Conservation (phyloP, 306 rosid genomes). For the Trichosanthes cucumerina region DNA sequence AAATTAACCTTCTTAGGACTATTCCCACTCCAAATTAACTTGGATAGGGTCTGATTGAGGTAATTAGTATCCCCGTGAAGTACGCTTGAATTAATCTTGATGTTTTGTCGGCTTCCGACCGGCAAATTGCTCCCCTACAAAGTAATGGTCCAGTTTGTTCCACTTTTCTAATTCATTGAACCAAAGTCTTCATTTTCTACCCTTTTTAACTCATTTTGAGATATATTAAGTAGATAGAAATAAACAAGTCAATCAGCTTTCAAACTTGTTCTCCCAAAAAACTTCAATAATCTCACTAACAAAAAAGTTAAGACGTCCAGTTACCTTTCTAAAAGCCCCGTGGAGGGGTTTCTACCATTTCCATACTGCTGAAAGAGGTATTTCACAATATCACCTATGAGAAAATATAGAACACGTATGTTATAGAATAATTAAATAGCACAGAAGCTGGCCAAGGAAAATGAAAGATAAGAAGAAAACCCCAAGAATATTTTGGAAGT, state of each 20-base stretch:
- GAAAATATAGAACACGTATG: conserved; percentile 17
- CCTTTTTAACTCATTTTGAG: no score
- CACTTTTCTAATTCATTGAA: no score
- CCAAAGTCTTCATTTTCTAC: no score
- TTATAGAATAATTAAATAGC: not conserved
- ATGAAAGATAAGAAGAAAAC: not conserved
- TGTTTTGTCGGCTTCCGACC: no score
- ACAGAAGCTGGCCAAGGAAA: not conserved
- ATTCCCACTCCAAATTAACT: no score
- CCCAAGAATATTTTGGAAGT: not conserved
- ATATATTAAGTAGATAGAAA: no score
- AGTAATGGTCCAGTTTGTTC: no score
- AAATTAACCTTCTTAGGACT: no score
- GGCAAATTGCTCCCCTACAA: no score
- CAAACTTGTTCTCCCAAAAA: not conserved
- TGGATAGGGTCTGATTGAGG: no score
- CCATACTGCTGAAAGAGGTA: conserved; percentile 73
- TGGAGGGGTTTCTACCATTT: conserved; percentile 58
- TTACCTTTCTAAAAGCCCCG: conserved; percentile 77
- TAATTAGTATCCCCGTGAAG: no score
- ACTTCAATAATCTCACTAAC: not conserved
- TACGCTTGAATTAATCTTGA: no score
- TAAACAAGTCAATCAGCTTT: not conserved
- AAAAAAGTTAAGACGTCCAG: conserved; percentile 7
- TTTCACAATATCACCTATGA: conserved; percentile 73